phyloP scores from a whole-genome alignment of 106 monocot genomes.

The Apostasia shenzhenica region DNA sequence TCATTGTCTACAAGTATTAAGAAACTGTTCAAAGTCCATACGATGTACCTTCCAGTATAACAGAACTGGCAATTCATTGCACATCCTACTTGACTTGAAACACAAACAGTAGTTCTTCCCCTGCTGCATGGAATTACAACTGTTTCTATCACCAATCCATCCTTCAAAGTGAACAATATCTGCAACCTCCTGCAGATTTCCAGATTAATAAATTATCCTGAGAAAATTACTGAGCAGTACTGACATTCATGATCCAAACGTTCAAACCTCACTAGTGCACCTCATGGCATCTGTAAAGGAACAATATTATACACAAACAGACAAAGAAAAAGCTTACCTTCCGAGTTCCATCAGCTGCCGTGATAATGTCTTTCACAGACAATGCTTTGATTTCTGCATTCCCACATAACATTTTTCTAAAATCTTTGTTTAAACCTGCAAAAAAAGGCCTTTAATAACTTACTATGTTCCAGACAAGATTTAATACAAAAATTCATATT shows the following conservation, averaged over 20 bases:
- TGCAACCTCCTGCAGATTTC: conserved; percentile 54
- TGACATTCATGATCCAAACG: not conserved
- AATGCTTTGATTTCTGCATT: conserved; percentile 55
- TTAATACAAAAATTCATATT: too few species aligned
- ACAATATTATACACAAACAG: not conserved
- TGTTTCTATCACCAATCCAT: conserved; percentile 83
- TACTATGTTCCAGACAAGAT: too few species aligned
- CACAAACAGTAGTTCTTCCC: conserved; percentile 91
- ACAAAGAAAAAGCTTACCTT: conserved; percentile 47
- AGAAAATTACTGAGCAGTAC: conserved; percentile 2
- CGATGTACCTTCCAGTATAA: conserved; percentile 81
- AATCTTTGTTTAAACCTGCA: conserved; percentile 91
- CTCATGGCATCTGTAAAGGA: too few species aligned
- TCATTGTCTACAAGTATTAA: not conserved
- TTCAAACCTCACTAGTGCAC: not conserved
- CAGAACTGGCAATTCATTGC: conserved; percentile 99
- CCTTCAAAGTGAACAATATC: conserved; percentile 88
- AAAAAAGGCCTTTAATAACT: not conserved
- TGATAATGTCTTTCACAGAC: conserved; percentile 66
- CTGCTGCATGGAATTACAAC: conserved; percentile 78
- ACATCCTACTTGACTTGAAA: conserved; percentile 99
- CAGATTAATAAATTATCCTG: conserved; percentile 35
- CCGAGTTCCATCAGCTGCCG: conserved; percentile 80
- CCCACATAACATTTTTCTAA: conserved; percentile 64
- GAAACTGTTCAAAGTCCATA: too few species aligned